phyloP scores from a whole-genome alignment of 2,329 filamentous ascomycete species.

The Falciphora oryzae region DNA sequence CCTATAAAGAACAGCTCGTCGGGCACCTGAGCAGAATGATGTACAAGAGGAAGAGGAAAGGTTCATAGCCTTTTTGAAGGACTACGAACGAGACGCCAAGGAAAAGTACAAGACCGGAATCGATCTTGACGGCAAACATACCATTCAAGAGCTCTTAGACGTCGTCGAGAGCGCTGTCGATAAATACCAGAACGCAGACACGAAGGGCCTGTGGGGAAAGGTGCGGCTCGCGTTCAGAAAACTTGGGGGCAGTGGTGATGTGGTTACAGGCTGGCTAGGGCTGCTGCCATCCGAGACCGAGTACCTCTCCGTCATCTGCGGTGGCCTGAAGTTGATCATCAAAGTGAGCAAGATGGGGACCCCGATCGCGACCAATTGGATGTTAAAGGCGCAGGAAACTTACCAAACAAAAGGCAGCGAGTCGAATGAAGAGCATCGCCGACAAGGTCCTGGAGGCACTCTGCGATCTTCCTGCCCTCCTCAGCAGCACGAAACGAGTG shows the following conservation, averaged over 20 bases:
- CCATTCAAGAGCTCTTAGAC: neutral
- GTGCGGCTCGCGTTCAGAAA: neutral
- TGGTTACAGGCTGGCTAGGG: neutral
- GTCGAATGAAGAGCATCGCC: neutral
- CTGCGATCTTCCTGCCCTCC: neutral
- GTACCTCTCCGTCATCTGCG: neutral
- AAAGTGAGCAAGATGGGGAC: neutral
- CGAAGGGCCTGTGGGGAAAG: neutral
- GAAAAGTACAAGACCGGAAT: neutral
- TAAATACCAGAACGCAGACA: neutral
- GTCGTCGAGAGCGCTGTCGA: neutral
- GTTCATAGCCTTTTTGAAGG: neutral
- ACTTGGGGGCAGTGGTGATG: neutral
- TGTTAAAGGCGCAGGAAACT: neutral
- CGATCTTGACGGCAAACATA: neutral
- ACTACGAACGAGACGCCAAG: neutral
- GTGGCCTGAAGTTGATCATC: neutral
- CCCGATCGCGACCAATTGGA: neutral
- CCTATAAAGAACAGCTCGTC: neutral
- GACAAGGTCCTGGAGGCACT: neutral
- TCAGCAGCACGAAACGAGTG: neutral
- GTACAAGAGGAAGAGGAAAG: neutral
- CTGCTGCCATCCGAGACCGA: neutral
- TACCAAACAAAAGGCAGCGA: neutral
- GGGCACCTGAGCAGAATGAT: neutral